Conservation (phyloP, 1,139 yeast species). For the Scheffersomyces titani region DNA sequence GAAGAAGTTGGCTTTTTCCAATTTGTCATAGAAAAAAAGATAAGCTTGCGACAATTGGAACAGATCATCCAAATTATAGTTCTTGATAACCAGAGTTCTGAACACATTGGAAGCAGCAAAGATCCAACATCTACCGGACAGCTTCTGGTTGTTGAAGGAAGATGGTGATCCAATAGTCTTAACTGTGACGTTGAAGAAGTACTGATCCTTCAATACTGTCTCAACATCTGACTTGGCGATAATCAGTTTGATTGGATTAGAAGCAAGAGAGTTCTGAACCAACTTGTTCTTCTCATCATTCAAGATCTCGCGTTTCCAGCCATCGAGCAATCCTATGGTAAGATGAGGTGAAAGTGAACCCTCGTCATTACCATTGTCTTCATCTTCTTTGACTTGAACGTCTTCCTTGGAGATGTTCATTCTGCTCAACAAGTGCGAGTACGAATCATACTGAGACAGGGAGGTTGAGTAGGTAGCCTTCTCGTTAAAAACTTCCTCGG, state of each 20-base stretch:
- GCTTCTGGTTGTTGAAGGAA: constrained; percentile 63
- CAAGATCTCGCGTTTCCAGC: constrained; percentile 54
- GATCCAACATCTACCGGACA: constrained; percentile 85
- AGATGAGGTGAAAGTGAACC: constrained; percentile 25
- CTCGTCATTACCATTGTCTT: constrained; percentile 1
- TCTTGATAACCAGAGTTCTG: constrained; percentile 61
- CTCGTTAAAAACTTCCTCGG: constrained; percentile 10
- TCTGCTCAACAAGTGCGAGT: constrained; percentile 9
- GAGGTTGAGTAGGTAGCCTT: constrained; percentile 7
- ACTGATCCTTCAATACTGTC: constrained; percentile 36
- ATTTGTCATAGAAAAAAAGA: constrained; percentile 71
- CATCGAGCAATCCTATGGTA: constrained; percentile 28
- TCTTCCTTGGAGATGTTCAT: constrained; percentile 7
- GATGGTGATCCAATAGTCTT: constrained; percentile 67
- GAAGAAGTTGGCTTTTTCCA: constrained; percentile 75
- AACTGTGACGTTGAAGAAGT: constrained; percentile 60
- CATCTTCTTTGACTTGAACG: neutral
- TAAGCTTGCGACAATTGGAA: constrained; percentile 76
- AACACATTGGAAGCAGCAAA: constrained; percentile 79
- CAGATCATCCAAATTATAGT: constrained; percentile 57
- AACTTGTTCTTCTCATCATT: constrained; percentile 57
- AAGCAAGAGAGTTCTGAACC: constrained; percentile 60
- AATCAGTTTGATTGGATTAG: constrained; percentile 47
- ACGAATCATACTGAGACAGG: neutral
- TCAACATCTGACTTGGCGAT: constrained; percentile 34